Evolutionary conservation across 2,329 filamentous ascomycete species (phyloP).

Genomic region (Penicillium sp.): DNA sequence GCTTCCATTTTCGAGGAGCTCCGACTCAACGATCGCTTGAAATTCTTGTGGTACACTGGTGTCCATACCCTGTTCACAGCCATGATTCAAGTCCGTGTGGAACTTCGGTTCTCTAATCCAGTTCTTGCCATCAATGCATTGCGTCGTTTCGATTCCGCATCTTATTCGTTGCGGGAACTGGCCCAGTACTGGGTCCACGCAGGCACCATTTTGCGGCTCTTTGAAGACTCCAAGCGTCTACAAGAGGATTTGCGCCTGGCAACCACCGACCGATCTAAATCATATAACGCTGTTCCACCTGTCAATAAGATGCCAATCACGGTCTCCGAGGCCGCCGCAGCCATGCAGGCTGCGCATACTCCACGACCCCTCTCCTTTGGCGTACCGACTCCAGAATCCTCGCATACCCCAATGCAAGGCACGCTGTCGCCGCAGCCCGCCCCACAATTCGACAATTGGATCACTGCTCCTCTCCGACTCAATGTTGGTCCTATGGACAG

Average conservation of each 20-base stretch:
- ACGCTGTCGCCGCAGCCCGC: conserved; percentile 27
- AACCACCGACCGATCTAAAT: conserved; percentile 34
- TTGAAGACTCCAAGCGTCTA: conserved; percentile 45
- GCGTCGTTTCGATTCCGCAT: conserved; percentile 45
- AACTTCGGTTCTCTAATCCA: conserved; percentile 48
- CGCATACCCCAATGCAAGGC: conserved; percentile 24
- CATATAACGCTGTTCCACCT: conserved; percentile 20
- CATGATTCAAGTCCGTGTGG: conserved; percentile 50
- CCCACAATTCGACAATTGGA: conserved; percentile 34
- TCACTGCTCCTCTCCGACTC: conserved; percentile 28
- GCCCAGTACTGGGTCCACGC: conserved; percentile 47
- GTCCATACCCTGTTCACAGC: conserved; percentile 48
- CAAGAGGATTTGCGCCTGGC: conserved; percentile 43
- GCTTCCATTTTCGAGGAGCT: conserved; percentile 48
- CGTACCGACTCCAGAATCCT: conserved; percentile 30
- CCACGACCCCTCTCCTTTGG: conserved; percentile 26
- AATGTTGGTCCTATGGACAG: conserved; percentile 27
- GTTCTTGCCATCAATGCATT: conserved; percentile 48
- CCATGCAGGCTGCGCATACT: conserved; percentile 20
- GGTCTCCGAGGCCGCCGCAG: conserved; percentile 18
- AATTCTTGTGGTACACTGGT: conserved; percentile 46
- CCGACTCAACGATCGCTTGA: conserved; percentile 42
- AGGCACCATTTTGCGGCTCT: conserved; percentile 44
- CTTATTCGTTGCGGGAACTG: conserved; percentile 43
- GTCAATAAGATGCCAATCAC: conserved; percentile 20